Base-by-base conservation (phyloP, 176 grass and related monocot genomes). In the Paspalum vaginatum region DNA sequence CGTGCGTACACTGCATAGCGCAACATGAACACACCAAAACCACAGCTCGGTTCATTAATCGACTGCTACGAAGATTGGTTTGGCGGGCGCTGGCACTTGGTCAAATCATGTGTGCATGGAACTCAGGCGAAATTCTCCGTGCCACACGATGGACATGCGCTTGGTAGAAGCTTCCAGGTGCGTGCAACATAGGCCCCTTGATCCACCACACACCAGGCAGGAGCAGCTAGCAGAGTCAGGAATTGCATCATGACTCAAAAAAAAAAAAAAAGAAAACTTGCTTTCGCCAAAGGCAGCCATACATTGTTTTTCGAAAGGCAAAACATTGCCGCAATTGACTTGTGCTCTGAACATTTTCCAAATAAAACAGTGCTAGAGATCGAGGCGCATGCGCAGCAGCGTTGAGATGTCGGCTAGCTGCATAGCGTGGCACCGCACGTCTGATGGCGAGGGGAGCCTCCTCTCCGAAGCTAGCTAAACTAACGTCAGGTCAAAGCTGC, bases 91-190 rank as follows among this genome's bases (percentile, higher is more conserved):
- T 16, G 8, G 44, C 20, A 21, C 54, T 8, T 68, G 70, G 85
- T 76, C 85, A 13, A 39, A 70, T 22, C 78, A 75, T 76, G 57
- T 10, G 47, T 79, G 22, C 72, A 24, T 40, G 59, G 55, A 45
- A 82, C 15, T 87, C 67, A 27, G 67, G 7, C 45, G 8, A 1
- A 17, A 37, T 64, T 12, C 18, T 22, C 78, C 44, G 7, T 18
- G 57, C 12, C 44, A 61, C 44, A 61, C n/a, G 8, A 61, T 32
- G 42, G 53, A 24, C 52, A 41, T 1, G 72, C 43, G 40, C 49
- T 17, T 2, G 74, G 17, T 15, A 52, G 72, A 87, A 82, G 56
- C 64, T 82, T 82, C 64, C 55, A 76, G 85, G 50, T 15, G 78
- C 62, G n/a, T 21, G 22, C 9, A 32, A 68, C 84, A 66, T 11